Evolutionary conservation across 805 yeast species (phyloP), one percentile per base, ranked within the genome.

Genomic region (Saccharomycopsis fibuligera): DNA sequence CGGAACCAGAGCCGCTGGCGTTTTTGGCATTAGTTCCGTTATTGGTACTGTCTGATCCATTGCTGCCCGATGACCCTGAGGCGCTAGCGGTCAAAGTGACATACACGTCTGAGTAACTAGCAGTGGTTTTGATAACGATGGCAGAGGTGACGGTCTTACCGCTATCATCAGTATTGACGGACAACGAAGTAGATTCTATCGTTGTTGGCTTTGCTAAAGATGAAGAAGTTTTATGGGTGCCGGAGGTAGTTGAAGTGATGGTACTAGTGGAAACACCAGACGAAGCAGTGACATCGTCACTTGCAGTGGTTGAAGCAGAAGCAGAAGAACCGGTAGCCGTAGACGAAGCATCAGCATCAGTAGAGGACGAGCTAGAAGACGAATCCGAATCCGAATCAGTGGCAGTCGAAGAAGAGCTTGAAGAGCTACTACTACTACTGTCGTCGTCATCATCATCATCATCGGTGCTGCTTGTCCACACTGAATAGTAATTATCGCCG

Each of bases 401-500:
- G 16, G 37, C 19, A 4, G 46, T 17, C 12, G 40, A 12, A n/a
- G 31, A 12, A 12, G 35, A 27, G 5, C 22, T 3, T 3, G 40
- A 30, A 2, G 45, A 12, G 1, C 50, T 33, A 17, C 22, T 8
- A 2, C 41, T 23, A 2, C 35, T 23, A 22, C 47, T 39, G 16
- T 36, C 41, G 12, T 39, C 43, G 12, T 43, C 51, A 25, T 49
- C 59, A 35, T 60, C 69, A 21, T 53, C 65, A n/a, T n/a, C n/a
- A n/a, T n/a, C n/a, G n/a, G n/a, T n/a, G n/a, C n/a, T n/a, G 51
- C 67, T 66, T 12, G 72, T 64, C 53, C 67, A 78, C 16, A 79
- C 75, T 31, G 68, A 62, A 56, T 73, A 72, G 47, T 72, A 73
- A 25, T 61, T 57, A 21, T 73, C 66, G 29, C 84, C 85, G 55